Percentiles rank a stretch among this genome's conserved stretches.
Evolutionary conservation across 176 grass and related monocot species (phyloP).

Genomic region (Carex parvula): DNA sequence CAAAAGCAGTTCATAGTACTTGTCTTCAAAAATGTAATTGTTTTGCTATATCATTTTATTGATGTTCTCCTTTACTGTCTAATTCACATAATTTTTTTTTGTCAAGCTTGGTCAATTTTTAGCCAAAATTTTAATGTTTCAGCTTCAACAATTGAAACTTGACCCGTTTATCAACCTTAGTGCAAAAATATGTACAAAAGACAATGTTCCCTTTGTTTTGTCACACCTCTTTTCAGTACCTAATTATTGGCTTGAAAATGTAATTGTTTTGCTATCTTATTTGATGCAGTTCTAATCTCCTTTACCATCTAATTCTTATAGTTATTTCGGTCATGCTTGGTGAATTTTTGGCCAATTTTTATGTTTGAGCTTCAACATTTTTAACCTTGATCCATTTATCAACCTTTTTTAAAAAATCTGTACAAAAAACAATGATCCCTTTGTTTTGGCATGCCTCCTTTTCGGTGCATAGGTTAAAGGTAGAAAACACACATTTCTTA

Average conservation of each 20-base stretch:
- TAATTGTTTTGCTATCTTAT: background rate
- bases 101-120: background rate
- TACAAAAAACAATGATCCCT: background rate
- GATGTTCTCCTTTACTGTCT: background rate
- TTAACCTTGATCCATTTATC: background rate
- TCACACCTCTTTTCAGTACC: background rate
- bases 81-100: background rate
- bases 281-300: background rate
- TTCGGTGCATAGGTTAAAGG: background rate
- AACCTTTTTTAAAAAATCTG: background rate
- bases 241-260: too few relatives aligned
- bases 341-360: background rate
- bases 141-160: background rate
- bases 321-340: background rate
- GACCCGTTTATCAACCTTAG: background rate
- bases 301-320: background rate
- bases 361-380: background rate
- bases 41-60: background rate
- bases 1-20: background rate
- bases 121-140: background rate
- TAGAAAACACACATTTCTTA: background rate
- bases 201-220: background rate
- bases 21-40: background rate
- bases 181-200: slow-evolving; percentile 10
- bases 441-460: background rate